Conservation (phyloP, 495 filamentous ascomycete genomes). For the Lasiosphaeria miniovina region DNA sequence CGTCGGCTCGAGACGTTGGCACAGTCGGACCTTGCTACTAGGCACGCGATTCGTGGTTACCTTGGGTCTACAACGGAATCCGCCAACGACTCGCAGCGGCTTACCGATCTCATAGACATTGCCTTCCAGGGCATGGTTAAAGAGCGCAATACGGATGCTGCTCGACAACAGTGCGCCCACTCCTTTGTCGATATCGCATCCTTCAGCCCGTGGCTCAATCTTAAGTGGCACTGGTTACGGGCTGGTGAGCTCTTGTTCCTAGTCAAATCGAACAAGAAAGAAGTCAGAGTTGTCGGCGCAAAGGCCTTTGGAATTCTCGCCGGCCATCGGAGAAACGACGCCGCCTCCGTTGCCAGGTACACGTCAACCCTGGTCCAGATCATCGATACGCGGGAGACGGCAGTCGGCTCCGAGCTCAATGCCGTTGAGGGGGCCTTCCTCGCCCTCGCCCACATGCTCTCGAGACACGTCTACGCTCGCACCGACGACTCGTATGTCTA, state of each 20-base stretch:
- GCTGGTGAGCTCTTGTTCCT: slow-evolving; percentile 52
- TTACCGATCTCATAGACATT: slow-evolving; percentile 52
- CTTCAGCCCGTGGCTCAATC: slow-evolving; percentile 50
- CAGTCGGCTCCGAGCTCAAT: slow-evolving; percentile 35
- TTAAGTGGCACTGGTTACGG: slow-evolving; percentile 49
- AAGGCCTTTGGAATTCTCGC: slow-evolving; percentile 75
- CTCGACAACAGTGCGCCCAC: slow-evolving; percentile 46
- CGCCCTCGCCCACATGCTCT: slow-evolving; percentile 28
- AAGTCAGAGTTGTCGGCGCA: slow-evolving; percentile 59
- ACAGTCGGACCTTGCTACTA: slow-evolving; percentile 59
- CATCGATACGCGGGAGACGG: slow-evolving; percentile 23
- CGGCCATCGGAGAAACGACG: slow-evolving; percentile 53
- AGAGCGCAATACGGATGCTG: slow-evolving; percentile 45
- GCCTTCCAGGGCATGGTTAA: slow-evolving; percentile 59
- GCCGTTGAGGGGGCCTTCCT: slow-evolving; percentile 36
- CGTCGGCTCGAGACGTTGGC: slow-evolving; percentile 68
- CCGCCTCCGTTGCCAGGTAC: slow-evolving; percentile 20
- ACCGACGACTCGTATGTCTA: neutral
- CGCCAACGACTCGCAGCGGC: slow-evolving; percentile 31
- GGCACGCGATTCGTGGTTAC: slow-evolving; percentile 52
- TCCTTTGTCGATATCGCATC: slow-evolving; percentile 68
- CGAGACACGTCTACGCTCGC: slow-evolving; percentile 29
- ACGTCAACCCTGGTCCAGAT: slow-evolving; percentile 15
- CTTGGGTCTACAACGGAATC: slow-evolving; percentile 31
- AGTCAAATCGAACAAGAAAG: slow-evolving; percentile 65